Base-by-base conservation (phyloP, 371 early-diverging fungal species). In the Zopfochytrium polystomum region DNA sequence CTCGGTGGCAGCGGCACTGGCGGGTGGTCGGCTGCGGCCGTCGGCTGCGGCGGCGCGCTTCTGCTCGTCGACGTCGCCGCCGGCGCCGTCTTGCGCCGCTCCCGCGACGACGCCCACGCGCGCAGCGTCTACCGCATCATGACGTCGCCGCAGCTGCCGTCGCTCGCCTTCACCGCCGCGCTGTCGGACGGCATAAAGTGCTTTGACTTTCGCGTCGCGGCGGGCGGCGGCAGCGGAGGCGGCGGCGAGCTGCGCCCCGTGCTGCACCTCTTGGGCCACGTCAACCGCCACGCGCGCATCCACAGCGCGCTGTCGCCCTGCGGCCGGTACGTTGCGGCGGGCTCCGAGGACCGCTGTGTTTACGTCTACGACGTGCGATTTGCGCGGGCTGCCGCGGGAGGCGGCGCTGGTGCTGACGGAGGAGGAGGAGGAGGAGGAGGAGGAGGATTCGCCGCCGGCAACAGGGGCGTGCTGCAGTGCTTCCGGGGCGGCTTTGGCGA, bases 261-360 rank as follows among this genome's bases (percentile, higher is more conserved):
- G 3, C 18, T 60, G 23, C 49, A 53, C 22, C 32, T 66, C 5
- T 15, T 55, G 20, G 66, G 59, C 15, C 66, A 66, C 30, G 56
- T 60, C 18, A 66, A 66, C 38, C 46, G 61, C 11, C 15, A 31
- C 23, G 60, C 45, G 7, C 31, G 35, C 2, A 51, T 60, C 4
- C 38, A 55, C 3, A 46, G 60, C 20, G 29, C 51, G 1, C 32
- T 66, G 33, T 46, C 47, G 4, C 55, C 55, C 5, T 66, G 66
- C 33, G 66, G 66, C 6, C 7, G 44, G 13, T 66, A 29, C 51
- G 59, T 66, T 3, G 66, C 42, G 27, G 51, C 52, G 6, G 66
- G 66, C 9, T 60, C 60, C 25, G 66, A 66, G 34, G 56, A 66
- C 35, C 35, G 42, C 33, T 50, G 49, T 27, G 66, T 45, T 15